Evolutionary conservation across 108 stramenopile species (phyloP).

Genomic region (Stephanodiscus minutulus): DNA sequence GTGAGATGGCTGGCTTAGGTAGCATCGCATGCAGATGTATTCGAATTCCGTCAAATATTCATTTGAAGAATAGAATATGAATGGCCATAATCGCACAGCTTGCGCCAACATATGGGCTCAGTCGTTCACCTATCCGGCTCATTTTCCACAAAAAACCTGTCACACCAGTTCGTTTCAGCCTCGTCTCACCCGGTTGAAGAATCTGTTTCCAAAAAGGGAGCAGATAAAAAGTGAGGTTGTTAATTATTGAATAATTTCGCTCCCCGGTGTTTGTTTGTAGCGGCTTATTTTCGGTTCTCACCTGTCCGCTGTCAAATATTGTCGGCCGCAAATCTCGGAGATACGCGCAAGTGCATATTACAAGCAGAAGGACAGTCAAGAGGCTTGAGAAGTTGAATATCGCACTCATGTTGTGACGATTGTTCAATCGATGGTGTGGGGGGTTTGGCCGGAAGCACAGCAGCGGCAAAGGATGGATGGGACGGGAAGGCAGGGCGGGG

Average conservation of each 20-base stretch:
- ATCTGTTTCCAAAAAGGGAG: conserved; percentile 21
- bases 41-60: too few relatives aligned
- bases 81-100: conserved; percentile 75
- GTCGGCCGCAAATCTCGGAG: conserved; percentile 85
- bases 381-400: conserved; percentile 94
- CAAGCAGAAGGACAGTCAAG: conserved; percentile 86
- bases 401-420: conserved; percentile 68
- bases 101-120: conserved; percentile 79
- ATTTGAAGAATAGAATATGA: conserved; percentile 71
- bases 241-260: too few relatives aligned
- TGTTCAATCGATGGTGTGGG: not conserved
- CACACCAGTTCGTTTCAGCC: conserved; percentile 63
- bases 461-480: too few relatives aligned
- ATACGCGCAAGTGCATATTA: conserved; percentile 95
- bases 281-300: conserved; percentile 13
- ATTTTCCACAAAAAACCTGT: conserved; percentile 83
- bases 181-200: conserved; percentile 39
- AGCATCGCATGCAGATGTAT: not conserved
- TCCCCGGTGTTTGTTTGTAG: too few relatives aligned
- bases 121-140: conserved; percentile 83
- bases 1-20: not conserved
- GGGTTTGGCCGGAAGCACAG: not conserved
- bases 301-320: conserved; percentile 81
- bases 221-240: too few relatives aligned
- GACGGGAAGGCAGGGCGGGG: too few relatives aligned